Conservation (phyloP, 2,329 filamentous ascomycete species). For the Malbranchea zuffiana region DNA sequence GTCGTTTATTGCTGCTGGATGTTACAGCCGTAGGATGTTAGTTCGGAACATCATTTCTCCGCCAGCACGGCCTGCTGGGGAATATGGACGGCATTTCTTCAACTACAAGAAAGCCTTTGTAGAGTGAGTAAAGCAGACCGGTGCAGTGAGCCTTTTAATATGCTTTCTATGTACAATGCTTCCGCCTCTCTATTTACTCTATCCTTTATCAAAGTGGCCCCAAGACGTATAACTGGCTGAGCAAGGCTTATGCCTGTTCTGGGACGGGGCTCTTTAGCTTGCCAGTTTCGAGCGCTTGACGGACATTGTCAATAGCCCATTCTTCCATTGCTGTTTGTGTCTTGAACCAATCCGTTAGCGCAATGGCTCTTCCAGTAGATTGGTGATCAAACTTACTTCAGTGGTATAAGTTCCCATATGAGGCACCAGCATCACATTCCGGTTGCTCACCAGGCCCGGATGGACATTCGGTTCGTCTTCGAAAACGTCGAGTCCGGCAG, state of each 20-base stretch:
- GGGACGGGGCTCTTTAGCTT: conserved; percentile 58
- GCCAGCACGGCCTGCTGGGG: too few species aligned
- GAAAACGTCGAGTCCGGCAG: conserved; percentile 68
- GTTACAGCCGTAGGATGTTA: too few species aligned
- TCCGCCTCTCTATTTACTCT: too few species aligned
- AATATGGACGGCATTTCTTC: too few species aligned
- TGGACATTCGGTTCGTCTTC: conserved; percentile 71
- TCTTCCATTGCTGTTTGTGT: conserved; percentile 56
- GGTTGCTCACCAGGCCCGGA: conserved; percentile 58
- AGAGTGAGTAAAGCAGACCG: too few species aligned
- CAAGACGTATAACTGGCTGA: too few species aligned
- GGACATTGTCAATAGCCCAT: conserved; percentile 62
- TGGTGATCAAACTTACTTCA: conserved; percentile 36
- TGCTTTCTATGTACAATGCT: too few species aligned
- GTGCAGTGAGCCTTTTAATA: too few species aligned
- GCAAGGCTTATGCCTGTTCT: conserved; percentile 61
- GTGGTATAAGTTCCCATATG: conserved; percentile 79
- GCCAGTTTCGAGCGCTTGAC: conserved; percentile 50
- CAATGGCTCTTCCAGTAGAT: not conserved
- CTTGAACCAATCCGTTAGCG: conserved; percentile 21
- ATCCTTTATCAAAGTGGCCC: too few species aligned
- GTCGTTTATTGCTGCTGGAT: too few species aligned
- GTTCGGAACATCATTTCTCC: too few species aligned
- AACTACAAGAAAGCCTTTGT: too few species aligned
- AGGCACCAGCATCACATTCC: conserved; percentile 62